These are phyloP conservation scores for Astraeus odoratus DNA, from an alignment of 768 basidiomycete genomes.

Conservation along the genomic window DNA sequence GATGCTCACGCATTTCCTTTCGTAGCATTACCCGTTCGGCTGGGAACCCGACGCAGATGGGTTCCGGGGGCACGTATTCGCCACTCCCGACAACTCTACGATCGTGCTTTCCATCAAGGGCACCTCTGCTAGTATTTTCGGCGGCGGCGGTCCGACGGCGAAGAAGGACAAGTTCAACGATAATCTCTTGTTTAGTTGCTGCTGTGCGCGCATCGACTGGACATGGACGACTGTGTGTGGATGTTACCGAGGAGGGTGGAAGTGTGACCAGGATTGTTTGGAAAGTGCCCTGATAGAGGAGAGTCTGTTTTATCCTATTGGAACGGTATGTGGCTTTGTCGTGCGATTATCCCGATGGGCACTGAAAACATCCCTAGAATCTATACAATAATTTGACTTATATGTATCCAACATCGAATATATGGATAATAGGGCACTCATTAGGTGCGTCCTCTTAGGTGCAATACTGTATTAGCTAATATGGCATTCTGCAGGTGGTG, in stretches of 20 bases:
- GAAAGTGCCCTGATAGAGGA: constrained; percentile 71
- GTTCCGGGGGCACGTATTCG: constrained; percentile 88
- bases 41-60: constrained; percentile 89
- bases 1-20: not conserved
- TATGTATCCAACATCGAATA: constrained; percentile 84
- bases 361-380: constrained; percentile 43
- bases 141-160: constrained; percentile 75
- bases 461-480: constrained; percentile 16
- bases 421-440: constrained; percentile 83
- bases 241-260: constrained; percentile 74
- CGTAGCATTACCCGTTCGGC: constrained; percentile 62
- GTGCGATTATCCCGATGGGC: not conserved
- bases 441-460: constrained; percentile 40
- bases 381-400: constrained; percentile 91
- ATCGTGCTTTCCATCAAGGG: constrained; percentile 91
- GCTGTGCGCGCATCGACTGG: constrained; percentile 89
- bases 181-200: constrained; percentile 89
- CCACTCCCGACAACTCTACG: constrained; percentile 73
- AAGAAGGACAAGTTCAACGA: constrained; percentile 94
- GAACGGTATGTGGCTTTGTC: constrained; percentile 51
- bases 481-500: constrained; percentile 35
- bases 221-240: constrained; percentile 92
- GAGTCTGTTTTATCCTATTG: constrained; percentile 84
- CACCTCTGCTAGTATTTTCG: constrained; percentile 71
- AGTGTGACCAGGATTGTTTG: constrained; percentile 76